Evolutionary conservation across 2,329 filamentous ascomycete species (phyloP).

Genomic region (Pseudogymnoascus sp.): DNA sequence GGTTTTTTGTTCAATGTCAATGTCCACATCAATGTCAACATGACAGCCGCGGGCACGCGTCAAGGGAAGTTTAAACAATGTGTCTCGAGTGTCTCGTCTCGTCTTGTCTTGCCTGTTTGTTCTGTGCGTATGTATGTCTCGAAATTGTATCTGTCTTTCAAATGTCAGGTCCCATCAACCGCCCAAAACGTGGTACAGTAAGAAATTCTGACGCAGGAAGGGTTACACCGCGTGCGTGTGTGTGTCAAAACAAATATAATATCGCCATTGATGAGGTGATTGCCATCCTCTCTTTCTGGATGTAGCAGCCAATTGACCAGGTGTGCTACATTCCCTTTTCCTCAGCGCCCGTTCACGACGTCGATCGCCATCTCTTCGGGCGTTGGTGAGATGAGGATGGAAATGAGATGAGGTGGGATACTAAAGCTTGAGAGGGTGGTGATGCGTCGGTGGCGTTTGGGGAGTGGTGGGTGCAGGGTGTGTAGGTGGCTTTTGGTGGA

Average conservation of each 20-base stretch:
- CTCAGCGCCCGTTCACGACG: background rate
- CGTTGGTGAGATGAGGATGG: background rate
- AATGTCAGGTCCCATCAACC: too few species aligned
- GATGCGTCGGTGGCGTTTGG: background rate
- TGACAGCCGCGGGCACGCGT: background rate
- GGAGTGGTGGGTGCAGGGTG: background rate
- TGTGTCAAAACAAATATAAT: too few species aligned
- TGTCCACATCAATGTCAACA: background rate
- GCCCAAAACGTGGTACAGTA: too few species aligned
- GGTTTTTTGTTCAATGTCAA: too few species aligned
- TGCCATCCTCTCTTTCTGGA: background rate
- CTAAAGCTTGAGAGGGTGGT: background rate
- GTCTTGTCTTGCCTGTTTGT: too few species aligned
- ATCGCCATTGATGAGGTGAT: too few species aligned
- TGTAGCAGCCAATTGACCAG: background rate
- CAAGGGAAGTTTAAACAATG: background rate
- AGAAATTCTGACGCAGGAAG: too few species aligned
- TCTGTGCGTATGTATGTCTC: background rate
- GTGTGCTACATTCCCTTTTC: background rate
- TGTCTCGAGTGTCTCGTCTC: background rate
- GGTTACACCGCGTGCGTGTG: too few species aligned
- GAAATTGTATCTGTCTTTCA: background rate
- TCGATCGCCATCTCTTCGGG: constrained; percentile 1
- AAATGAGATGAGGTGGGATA: background rate
- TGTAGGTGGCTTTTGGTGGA: background rate